A percentile compares a stretch with the other conserved stretches of the same genome.
Evolutionary conservation across 2,329 filamentous ascomycete genomes (phyloP).

Genomic region (Arthroderma sp.): DNA sequence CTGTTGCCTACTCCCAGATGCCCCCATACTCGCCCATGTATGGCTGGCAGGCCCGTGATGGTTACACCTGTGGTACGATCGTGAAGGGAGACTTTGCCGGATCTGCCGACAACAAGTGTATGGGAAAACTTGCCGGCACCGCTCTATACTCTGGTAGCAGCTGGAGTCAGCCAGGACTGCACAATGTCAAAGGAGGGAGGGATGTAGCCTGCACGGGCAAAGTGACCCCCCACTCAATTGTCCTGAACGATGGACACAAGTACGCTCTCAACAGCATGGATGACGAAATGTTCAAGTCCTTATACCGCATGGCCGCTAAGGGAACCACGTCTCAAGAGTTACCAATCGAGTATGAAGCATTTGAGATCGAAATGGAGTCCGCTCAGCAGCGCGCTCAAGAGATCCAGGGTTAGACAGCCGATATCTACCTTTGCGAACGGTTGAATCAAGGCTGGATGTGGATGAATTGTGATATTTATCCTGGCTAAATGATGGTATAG

Average conservation of each 20-base stretch:
- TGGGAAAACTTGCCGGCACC: neutral
- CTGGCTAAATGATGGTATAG: neutral
- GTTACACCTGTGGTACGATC: neutral
- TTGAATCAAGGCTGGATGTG: neutral
- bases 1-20: no score
- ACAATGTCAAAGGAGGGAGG: neutral
- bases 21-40: no score
- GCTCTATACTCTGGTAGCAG: neutral
- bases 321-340: neutral
- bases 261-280: neutral
- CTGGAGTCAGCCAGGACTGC: neutral
- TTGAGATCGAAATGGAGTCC: neutral
- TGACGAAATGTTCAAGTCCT: neutral
- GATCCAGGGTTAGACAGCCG: neutral
- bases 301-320: neutral
- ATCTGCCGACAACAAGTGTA: neutral
- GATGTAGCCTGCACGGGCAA: neutral
- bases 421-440: neutral
- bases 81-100: neutral
- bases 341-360: neutral
- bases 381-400: neutral
- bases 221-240: neutral
- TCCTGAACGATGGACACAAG: constrained; percentile 5
- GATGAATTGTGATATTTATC: neutral
- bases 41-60: neutral